phyloP scores from a whole-genome alignment of 1,139 yeast species.

The Geotrichum cucujoidarum region DNA sequence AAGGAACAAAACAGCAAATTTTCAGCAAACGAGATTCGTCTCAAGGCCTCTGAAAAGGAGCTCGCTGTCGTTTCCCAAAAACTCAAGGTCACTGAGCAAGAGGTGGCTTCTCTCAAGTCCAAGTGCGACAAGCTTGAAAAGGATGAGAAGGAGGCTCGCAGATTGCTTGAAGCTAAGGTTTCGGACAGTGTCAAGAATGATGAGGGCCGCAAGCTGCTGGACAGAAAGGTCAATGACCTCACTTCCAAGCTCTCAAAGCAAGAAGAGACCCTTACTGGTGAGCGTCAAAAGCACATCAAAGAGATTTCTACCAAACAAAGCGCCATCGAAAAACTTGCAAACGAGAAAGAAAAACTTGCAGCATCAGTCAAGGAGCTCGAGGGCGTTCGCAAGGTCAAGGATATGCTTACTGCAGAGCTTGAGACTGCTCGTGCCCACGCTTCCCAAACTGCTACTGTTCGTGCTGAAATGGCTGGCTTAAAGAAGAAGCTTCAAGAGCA shows the following conservation, averaged over 20 bases:
- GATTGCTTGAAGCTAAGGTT: slow-evolving; percentile 31
- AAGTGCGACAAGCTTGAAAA: slow-evolving; percentile 31
- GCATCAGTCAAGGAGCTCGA: slow-evolving; percentile 21
- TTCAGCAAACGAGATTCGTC: slow-evolving; percentile 12
- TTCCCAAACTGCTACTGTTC: slow-evolving; percentile 23
- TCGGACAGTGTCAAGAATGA: slow-evolving; percentile 28
- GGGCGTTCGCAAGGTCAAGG: slow-evolving; percentile 24
- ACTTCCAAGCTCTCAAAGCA: slow-evolving; percentile 28
- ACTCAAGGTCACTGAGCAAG: slow-evolving; percentile 24
- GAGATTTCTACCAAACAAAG: slow-evolving; percentile 30
- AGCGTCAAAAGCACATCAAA: slow-evolving; percentile 24
- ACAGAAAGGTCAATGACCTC: slow-evolving; percentile 26
- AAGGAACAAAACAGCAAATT: slow-evolving; percentile 27
- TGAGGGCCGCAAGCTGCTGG: slow-evolving; percentile 26
- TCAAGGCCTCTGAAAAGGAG: slow-evolving; percentile 24
- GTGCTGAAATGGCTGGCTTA: slow-evolving; percentile 35
- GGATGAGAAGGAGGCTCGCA: slow-evolving; percentile 28
- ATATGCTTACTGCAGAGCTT: slow-evolving; percentile 25
- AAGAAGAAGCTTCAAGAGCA: slow-evolving; percentile 40
- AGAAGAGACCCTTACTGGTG: slow-evolving; percentile 28
- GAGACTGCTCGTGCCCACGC: slow-evolving; percentile 26
- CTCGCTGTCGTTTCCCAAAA: slow-evolving; percentile 23
- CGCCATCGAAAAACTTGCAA: slow-evolving; percentile 25
- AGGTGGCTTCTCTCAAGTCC: slow-evolving; percentile 29
- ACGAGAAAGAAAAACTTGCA: slow-evolving; percentile 23